A percentile compares a stretch with the other conserved stretches of the same genome.
phyloP scores from a whole-genome alignment of 805 yeast genomes.

The Candida mattraensis region DNA sequence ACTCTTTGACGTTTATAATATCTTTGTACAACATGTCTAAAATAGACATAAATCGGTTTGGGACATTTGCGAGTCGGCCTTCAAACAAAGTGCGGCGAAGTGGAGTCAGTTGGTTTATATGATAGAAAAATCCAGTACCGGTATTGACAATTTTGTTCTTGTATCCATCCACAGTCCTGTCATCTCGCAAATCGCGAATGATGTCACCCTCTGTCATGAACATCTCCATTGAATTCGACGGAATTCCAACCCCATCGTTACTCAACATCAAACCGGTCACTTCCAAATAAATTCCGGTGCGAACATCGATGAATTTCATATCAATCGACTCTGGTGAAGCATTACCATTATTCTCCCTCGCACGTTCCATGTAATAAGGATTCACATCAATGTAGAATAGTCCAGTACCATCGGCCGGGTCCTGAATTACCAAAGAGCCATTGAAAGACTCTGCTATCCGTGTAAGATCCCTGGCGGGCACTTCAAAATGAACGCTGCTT shows the following conservation, averaged over 20 bases:
- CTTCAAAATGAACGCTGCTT: constrained; percentile 47
- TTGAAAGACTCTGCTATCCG: constrained; percentile 48
- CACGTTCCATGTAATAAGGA: constrained; percentile 50
- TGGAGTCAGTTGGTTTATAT: constrained; percentile 27
- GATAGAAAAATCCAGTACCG: constrained; percentile 37
- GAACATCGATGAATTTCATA: constrained; percentile 59
- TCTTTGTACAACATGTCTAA: constrained; percentile 26
- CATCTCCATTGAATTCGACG: constrained; percentile 18
- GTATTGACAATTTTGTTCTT: constrained; percentile 33
- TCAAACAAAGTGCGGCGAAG: constrained; percentile 30
- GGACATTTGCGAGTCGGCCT: constrained; percentile 32
- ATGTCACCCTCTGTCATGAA: constrained; percentile 21
- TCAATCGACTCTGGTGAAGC: constrained; percentile 45
- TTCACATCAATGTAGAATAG: constrained; percentile 47
- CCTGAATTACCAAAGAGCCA: constrained; percentile 43
- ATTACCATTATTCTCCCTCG: constrained; percentile 45
- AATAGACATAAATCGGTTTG: constrained; percentile 22
- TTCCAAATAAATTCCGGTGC: constrained; percentile 60
- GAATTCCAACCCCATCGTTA: constrained; percentile 15
- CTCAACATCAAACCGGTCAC: constrained; percentile 48
- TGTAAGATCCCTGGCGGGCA: constrained; percentile 48
- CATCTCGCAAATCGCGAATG: constrained; percentile 19
- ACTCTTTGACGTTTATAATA: constrained; percentile 21
- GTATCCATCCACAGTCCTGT: constrained; percentile 18
- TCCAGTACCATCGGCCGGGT: constrained; percentile 46